Evolutionary conservation across 257 asterid genomes (phyloP), one percentile per base, ranked within the genome.

Genomic region (Solanum chaucha): DNA sequence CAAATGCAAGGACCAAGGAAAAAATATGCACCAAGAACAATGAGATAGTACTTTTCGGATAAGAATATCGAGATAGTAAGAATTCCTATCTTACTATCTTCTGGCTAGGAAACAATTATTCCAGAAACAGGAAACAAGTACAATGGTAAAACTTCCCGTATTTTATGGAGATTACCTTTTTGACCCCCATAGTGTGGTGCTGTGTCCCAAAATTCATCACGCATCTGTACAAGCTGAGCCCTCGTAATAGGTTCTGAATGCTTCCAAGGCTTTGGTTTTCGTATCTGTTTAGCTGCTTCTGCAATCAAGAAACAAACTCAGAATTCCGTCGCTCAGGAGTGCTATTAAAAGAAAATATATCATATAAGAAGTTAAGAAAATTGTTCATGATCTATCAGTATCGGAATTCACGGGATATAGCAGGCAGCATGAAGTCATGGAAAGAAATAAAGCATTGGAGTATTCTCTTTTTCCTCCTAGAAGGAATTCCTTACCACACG

Each of bases 151-250:
- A 48, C 41, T 17, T 46, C 10, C 3, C 17, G 36, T 4, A 28
- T 26, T 80, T 13, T 17, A 28, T 80, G 28, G 17, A 46, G 30
- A 46, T 48, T 88, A 94, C 98, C 98, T 93, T 94, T 90, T 89
- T 92, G 89, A 85, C 98, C 98, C 87, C 98, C 98, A 87, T 93
- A 94, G 82, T 93, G 98, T 26, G 97, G 97, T 84, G 95, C 95
- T 88, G 97, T 94, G 88, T 94, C 97, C 97, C 97, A 94, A 86
- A 94, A 94, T 90, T 94, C 98, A 83, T 93, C 98, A 1, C 98
- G 94, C 94, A 94, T 88, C 89, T 85, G 90, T 80, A 77, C 83
- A 28, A 94, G 92, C 64, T 94, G 95, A 61, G 87, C 94, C 87
- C 90, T 87, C 19, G 95, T 92, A 91, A 94, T 93, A 58, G 93